Base-by-base conservation (phyloP, 1,139 yeast species). In the Candida labiduridarum region DNA sequence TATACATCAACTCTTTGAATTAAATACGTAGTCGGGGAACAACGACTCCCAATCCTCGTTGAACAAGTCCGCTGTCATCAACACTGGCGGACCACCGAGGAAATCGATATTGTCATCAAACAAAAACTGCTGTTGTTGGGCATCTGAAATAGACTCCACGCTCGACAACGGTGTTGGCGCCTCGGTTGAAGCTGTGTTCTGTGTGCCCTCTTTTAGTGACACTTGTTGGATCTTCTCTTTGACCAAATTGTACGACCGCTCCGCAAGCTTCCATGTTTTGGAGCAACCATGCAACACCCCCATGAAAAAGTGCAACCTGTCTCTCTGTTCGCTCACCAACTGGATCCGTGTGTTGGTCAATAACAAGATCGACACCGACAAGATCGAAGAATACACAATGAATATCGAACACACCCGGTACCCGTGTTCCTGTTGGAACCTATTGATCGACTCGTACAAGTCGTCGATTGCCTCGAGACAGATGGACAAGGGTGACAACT, bases 261-360 rank as follows among this genome's bases (percentile, higher is more conserved):
- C 79, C 1, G 82, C 79, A 52, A 79, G 60, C 44, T 70, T 74
- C 83, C 83, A 79, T 0, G 82, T 78, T 50, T 65, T 67, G 5
- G 78, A 76, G 48, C 74, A 69, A 18, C 71, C 77, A 31, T 64
- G 62, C 45, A 69, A 66, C 1, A 56, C 60, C 10, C 60, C 65
- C 67, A 78, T 66, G 55, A 74, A 78, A 59, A 70, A 76, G 43
- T 63, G 66, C 40, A 75, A 64, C 41, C 68, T 63, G 18, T 64
- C 59, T 44, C 64, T 65, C 48, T 65, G 59, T 48, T 62, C 63
- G 12, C 63, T 61, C 12, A 63, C 60, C 40, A 66, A 54, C 43
- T 62, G 66, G 31, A 62, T 63, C 49, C 63, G 65, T 15, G 69
- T 64, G 45, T 69, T 68, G 6, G 77, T 70, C 50, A 78, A 68